Evolutionary conservation across 768 basidiomycete species (phyloP).

Genomic region (Collybia sp.): DNA sequence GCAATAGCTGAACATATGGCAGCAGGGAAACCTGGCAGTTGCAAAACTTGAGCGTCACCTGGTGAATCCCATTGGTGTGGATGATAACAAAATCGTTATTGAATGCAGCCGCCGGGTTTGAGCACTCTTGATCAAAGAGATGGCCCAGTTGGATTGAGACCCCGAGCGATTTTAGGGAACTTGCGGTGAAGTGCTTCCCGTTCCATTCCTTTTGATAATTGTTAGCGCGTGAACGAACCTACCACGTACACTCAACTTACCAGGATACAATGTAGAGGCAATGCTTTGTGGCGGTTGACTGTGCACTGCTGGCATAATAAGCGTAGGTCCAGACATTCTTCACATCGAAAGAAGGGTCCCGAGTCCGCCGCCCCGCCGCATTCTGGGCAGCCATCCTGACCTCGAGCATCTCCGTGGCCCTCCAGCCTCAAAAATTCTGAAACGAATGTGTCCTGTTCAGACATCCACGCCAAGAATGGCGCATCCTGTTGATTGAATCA

Average conservation of each 20-base stretch:
- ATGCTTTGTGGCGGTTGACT: constrained; percentile 4
- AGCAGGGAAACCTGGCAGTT: constrained; percentile 12
- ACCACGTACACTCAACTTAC: constrained; percentile 1
- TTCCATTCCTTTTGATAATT: constrained; percentile 8
- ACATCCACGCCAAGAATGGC: not conserved
- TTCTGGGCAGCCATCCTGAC: not conserved
- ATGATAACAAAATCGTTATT: constrained; percentile 21
- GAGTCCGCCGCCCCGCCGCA: not conserved
- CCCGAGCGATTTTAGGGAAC: constrained; percentile 9
- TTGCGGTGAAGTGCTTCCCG: constrained; percentile 5
- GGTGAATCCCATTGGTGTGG: constrained; percentile 20
- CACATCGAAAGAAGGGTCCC: not conserved
- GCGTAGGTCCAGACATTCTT: not conserved
- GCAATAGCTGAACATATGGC: constrained; percentile 23
- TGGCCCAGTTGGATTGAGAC: constrained; percentile 19
- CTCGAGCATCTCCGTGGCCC: not conserved
- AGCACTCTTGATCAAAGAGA: constrained; percentile 7
- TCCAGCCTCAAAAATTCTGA: not conserved
- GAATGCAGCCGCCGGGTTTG: constrained; percentile 1
- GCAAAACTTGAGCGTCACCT: constrained; percentile 24
- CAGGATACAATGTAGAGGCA: constrained; percentile 10
- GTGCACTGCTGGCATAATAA: constrained; percentile 8
- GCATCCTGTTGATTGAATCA: no score
- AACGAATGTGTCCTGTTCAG: not conserved
- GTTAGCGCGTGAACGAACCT: not conserved